These are phyloP conservation scores for Glycyrrhiza uralensis DNA, from an alignment of 306 rosid genomes.

Conservation along the genomic window DNA sequence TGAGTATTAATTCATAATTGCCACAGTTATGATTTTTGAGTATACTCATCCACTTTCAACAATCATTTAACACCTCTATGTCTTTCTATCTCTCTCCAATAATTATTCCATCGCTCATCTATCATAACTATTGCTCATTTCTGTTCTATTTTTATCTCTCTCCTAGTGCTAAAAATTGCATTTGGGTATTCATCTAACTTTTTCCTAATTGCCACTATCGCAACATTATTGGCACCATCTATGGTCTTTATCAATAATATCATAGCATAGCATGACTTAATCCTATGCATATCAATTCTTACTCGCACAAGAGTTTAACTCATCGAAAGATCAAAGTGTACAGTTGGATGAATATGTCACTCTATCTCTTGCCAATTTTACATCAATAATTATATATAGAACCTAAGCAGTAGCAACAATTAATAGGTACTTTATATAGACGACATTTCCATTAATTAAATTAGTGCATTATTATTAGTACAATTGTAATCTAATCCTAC, in stretches of 20 bases:
- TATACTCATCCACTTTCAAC: too few relatives aligned
- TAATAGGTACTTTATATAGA: background rate
- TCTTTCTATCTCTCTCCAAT: too few relatives aligned
- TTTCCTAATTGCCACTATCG: too few relatives aligned
- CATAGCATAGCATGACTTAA: background rate
- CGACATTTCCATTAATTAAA: background rate
- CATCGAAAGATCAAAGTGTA: background rate
- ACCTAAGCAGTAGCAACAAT: background rate
- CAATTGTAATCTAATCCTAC: constrained; percentile 23
- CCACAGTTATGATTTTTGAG: too few relatives aligned
- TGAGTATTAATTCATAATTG: too few relatives aligned
- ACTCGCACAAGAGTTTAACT: background rate
- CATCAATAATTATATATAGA: background rate
- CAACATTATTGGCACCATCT: background rate
- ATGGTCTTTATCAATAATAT: background rate
- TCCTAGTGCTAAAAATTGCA: too few relatives aligned
- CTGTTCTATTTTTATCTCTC: too few relatives aligned
- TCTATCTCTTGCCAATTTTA: background rate
- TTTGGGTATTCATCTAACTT: too few relatives aligned
- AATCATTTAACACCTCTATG: too few relatives aligned
- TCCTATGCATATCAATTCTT: background rate
- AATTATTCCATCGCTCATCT: too few relatives aligned
- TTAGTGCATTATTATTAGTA: constrained; percentile 1
- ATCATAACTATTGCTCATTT: too few relatives aligned
- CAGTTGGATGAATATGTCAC: background rate